Evolutionary conservation across 352 stramenopile species (phyloP), one percentile per base, ranked within the genome.

Genomic region (Pythium biforme): DNA sequence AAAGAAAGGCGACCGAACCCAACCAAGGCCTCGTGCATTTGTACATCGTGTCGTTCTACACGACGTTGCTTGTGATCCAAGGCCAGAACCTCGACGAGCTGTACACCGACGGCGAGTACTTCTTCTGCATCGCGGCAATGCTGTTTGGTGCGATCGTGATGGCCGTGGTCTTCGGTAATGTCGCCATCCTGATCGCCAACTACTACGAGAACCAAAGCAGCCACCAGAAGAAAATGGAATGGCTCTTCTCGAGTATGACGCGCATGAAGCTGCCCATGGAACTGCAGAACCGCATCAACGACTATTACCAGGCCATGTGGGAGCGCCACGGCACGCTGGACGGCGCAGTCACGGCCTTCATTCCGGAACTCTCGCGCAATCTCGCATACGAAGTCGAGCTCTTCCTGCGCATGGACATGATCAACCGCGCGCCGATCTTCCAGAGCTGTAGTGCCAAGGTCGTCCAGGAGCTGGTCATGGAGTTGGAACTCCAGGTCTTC

Each of bases 251-350:
- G 1, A 89, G 79, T 52, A 95, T 95, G 86, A 85, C 77, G 55
- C 70, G 79, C 34, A 90, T 92, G 79, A 82, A 89, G 63, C 60
- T 95, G 20, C 84, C 86, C 4, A 74, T 78, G 43, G 81, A 90
- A 9, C 64, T 95, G 9, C 86, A 95, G 61, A 90, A 88, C 56
- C 78, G 86, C 20, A 91, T 95, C 56, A 90, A 88, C 51, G 83
- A 86, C 37, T 95, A 94, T 60, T 95, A 95, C 62, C 82, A 92
- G 49, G 77, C 81, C 14, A 92, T 95, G 79, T 95, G 85, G 84
- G 83, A 94, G 34, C 75, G 83, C 10, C 85, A 95, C 56, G 81
- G 84, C 8, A 92, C 83, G 4, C 68, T 95, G 0, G 83, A 95
- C 29, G 86, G 86, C 6, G 78, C 82, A 4, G 76, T 91, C 49